A percentile compares a stretch with the other conserved stretches of the same genome.
Evolutionary conservation across 2,329 filamentous ascomycete genomes (phyloP).

Genomic region (Cladosporium phlei): DNA sequence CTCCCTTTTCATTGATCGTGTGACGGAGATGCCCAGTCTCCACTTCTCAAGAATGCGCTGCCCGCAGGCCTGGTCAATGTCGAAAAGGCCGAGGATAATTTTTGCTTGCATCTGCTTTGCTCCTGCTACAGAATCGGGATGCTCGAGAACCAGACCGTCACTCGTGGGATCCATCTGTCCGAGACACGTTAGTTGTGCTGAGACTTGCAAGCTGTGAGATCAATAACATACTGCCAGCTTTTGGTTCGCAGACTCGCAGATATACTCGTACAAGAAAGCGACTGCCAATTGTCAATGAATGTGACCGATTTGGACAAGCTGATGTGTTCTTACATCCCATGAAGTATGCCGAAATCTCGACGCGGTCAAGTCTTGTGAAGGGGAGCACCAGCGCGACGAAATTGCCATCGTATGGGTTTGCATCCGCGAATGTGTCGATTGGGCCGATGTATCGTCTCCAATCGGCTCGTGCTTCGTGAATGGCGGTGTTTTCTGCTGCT

Average conservation of each 20-base stretch:
- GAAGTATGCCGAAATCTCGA: conserved; percentile 2
- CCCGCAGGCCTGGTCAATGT: not conserved
- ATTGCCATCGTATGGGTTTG: conserved; percentile 1
- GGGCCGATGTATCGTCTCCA: conserved; percentile 1
- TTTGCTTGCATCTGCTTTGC: not conserved
- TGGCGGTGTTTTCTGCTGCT: not conserved
- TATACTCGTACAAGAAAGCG: not conserved
- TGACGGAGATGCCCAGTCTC: not conserved
- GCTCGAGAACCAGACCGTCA: not conserved
- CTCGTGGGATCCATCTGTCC: not conserved
- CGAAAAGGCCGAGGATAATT: not conserved
- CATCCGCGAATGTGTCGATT: not conserved
- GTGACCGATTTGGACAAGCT: too few species aligned
- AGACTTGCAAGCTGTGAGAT: too few species aligned
- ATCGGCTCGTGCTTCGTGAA: not conserved
- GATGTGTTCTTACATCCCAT: conserved; percentile 1
- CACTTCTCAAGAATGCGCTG: not conserved
- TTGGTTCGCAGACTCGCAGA: not conserved
- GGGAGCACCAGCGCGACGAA: not conserved
- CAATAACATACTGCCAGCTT: not conserved
- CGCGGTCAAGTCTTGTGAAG: not conserved
- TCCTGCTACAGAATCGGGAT: not conserved
- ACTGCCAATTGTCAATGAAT: too few species aligned
- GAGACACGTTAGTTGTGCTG: not conserved
- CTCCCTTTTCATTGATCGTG: not conserved